A percentile compares a stretch with the other conserved stretches of the same genome.
Evolutionary conservation across 176 grass and related monocot genomes (phyloP).

Genomic region (Rhipidocladum racemiflorum): DNA sequence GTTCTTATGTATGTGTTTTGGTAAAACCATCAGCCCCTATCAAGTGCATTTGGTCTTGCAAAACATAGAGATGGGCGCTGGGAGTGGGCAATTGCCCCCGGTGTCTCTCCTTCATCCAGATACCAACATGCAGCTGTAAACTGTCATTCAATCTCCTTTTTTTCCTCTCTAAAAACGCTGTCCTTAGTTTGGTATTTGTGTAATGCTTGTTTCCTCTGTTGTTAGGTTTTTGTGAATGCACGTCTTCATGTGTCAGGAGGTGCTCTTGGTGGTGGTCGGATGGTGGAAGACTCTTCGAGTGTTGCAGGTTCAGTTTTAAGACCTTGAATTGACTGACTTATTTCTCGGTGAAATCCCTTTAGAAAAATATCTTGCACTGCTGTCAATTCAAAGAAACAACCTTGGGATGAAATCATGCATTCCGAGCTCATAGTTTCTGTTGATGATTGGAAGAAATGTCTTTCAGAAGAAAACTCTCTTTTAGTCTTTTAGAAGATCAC

Average conservation of each 20-base stretch:
- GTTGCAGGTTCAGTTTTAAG: conserved; percentile 71
- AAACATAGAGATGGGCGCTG: conserved; percentile 99
- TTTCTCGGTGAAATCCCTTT: conserved; percentile 13
- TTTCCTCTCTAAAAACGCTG: not conserved
- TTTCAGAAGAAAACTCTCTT: not conserved
- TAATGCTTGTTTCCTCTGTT: conserved; percentile 21
- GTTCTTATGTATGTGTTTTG: conserved; percentile 5
- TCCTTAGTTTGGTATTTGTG: not conserved
- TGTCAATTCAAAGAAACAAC: not conserved
- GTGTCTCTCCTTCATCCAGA: conserved; percentile 98
- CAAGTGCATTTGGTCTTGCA: conserved; percentile 98
- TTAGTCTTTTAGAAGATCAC: not conserved
- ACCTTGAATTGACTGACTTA: not conserved
- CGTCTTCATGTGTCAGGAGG: conserved; percentile 99
- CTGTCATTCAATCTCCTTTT: conserved; percentile 8
- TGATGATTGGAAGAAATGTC: not conserved
- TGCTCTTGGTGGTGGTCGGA: conserved; percentile 98
- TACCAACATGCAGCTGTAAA: conserved; percentile 99
- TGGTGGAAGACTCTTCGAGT: conserved; percentile 99
- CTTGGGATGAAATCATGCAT: conserved; percentile 3
- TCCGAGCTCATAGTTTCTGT: not conserved
- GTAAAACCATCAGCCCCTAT: conserved; percentile 56
- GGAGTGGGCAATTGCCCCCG: conserved; percentile 99
- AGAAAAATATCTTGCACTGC: not conserved
- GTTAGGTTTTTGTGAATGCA: conserved; percentile 98